A percentile compares a stretch with the other conserved stretches of the same genome.
These are phyloP conservation scores for Cercophora scortea DNA, from an alignment of 495 filamentous ascomycete species.

Conservation along the genomic window DNA sequence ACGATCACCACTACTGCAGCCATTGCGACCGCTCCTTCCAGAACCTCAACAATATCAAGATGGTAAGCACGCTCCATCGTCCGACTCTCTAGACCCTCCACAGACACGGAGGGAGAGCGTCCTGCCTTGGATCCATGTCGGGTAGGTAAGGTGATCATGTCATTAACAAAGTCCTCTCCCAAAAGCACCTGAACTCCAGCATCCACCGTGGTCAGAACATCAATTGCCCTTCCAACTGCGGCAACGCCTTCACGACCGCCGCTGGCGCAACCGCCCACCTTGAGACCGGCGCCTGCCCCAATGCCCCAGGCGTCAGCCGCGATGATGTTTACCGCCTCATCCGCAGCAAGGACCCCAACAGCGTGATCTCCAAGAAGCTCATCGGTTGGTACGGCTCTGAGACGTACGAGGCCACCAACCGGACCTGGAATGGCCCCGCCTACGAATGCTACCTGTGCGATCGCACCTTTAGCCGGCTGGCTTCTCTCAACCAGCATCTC, in stretches of 20 bases:
- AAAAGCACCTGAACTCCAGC: constrained; percentile 23
- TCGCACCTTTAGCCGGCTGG: constrained; percentile 3
- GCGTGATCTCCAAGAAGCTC: constrained; percentile 26
- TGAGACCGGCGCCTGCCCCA: constrained; percentile 16
- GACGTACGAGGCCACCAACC: constrained; percentile 13
- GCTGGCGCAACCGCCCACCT: constrained; percentile 27
- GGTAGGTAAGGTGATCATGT: no score
- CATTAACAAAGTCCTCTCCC: not conserved
- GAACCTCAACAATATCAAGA: constrained; percentile 22
- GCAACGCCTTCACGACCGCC: constrained; percentile 13
- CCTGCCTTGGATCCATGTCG: not conserved
- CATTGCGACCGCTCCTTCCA: constrained; percentile 19
- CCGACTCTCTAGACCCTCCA: not conserved
- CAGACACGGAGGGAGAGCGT: not conserved
- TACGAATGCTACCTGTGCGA: constrained; percentile 30
- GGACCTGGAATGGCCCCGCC: constrained; percentile 16
- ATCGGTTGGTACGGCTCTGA: constrained; percentile 16
- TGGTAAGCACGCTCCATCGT: constrained; percentile 7
- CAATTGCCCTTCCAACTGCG: constrained; percentile 27
- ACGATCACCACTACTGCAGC: constrained; percentile 17
- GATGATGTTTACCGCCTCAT: constrained; percentile 24
- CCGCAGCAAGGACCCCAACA: constrained; percentile 20
- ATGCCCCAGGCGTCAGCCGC: constrained; percentile 12
- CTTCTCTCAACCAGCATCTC: constrained; percentile 23
- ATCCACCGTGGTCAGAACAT: constrained; percentile 18